Conservation (phyloP, 179 eudicot species). For the Silene noctiflora region DNA sequence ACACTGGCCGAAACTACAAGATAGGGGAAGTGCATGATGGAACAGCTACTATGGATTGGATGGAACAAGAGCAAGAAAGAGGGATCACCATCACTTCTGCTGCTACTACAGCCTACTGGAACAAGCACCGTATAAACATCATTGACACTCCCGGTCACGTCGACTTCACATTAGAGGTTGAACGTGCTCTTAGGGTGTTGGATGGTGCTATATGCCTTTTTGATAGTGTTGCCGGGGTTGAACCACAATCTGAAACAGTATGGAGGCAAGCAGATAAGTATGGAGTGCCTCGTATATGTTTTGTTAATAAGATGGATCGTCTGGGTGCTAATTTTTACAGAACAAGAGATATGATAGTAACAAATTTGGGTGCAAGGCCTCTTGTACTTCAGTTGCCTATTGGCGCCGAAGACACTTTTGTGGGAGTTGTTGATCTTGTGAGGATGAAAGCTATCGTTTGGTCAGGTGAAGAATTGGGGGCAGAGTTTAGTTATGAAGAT, state of each 20-base stretch:
- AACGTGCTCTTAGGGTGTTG: constrained; percentile 95
- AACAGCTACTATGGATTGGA: constrained; percentile 99
- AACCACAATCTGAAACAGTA: constrained; percentile 97
- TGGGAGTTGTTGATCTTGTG: constrained; percentile 85
- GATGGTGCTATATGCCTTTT: constrained; percentile 97
- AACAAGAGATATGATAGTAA: constrained; percentile 91
- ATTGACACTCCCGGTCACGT: constrained; percentile 99
- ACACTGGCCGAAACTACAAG: constrained; percentile 94
- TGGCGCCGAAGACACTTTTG: constrained; percentile 83
- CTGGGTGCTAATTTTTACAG: constrained; percentile 92
- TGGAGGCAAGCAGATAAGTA: constrained; percentile 99
- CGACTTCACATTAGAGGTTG: constrained; percentile 98
- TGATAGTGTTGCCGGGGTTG: constrained; percentile 99
- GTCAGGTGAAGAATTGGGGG: constrained; percentile 98
- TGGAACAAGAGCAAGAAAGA: constrained; percentile 99
- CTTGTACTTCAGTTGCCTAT: constrained; percentile 85
- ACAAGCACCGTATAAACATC: constrained; percentile 91
- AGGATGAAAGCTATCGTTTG: constrained; percentile 83
- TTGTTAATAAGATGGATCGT: constrained; percentile 97
- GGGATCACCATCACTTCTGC: constrained; percentile 98
- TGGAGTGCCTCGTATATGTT: constrained; percentile 94
- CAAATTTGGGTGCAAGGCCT: constrained; percentile 91
- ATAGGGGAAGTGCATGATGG: constrained; percentile 98
- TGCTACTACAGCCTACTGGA: constrained; percentile 95
- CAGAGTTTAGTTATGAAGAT: constrained; percentile 67